phyloP scores from a whole-genome alignment of 108 stramenopile species.

The Mediolabrus comicus region DNA sequence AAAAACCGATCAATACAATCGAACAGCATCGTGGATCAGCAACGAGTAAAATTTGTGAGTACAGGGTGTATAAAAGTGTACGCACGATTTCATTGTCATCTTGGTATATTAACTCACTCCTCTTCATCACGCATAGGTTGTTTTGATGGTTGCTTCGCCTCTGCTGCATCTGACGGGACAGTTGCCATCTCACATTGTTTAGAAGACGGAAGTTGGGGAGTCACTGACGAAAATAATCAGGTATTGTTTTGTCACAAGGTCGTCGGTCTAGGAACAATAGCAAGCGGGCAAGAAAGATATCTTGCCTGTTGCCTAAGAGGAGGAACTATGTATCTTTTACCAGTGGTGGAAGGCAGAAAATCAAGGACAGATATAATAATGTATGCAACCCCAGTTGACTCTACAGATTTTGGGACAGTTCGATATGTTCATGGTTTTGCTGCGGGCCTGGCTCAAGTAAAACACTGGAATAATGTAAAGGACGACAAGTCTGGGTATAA shows the following conservation, averaged over 20 bases:
- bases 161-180: slow-evolving; percentile 40
- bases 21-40: slow-evolving; percentile 20
- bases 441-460: slow-evolving; percentile 36
- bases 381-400: slow-evolving; percentile 35
- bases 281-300: slow-evolving; percentile 17
- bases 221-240: slow-evolving; percentile 28
- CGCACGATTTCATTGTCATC: background rate
- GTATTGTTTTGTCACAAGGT: slow-evolving; percentile 28
- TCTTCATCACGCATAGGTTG: slow-evolving; percentile 9
- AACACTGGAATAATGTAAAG: slow-evolving; percentile 4
- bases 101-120: background rate
- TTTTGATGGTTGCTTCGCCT: slow-evolving; percentile 43
- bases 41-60: slow-evolving; percentile 36
- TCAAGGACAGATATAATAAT: slow-evolving; percentile 8
- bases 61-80: background rate
- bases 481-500: slow-evolving; percentile 10
- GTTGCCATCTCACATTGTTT: slow-evolving; percentile 33
- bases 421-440: slow-evolving; percentile 61
- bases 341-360: slow-evolving; percentile 16
- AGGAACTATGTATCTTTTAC: slow-evolving; percentile 64
- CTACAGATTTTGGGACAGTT: slow-evolving; percentile 38
- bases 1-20: background rate
- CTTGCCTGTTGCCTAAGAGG: slow-evolving; percentile 64
- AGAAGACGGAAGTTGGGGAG: slow-evolving; percentile 33
- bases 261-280: slow-evolving; percentile 27